phyloP scores from a whole-genome alignment of 306 rosid species.

The Pyrus pyrifolia region DNA sequence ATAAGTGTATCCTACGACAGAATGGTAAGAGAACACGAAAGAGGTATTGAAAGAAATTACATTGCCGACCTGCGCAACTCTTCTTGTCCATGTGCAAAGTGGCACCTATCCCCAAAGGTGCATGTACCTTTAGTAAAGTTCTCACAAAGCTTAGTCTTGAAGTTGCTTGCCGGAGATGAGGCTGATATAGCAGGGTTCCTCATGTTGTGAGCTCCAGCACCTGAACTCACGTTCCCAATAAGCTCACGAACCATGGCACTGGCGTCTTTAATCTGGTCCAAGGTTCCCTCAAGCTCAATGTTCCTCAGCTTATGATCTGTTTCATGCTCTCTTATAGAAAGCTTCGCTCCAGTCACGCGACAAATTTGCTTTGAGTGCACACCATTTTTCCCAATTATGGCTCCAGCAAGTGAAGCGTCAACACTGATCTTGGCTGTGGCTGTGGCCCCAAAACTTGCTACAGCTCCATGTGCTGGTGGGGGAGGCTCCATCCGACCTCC shows the following conservation, averaged over 20 bases:
- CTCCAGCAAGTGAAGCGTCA: conserved; percentile 75
- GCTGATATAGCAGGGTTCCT: conserved; percentile 20
- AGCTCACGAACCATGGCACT: conserved; percentile 84
- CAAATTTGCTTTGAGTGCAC: conserved; percentile 75
- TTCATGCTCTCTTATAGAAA: conserved; percentile 70
- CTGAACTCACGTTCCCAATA: conserved; percentile 51
- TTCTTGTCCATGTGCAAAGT: conserved; percentile 73
- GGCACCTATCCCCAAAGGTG: conserved; percentile 85
- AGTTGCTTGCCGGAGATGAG: conserved; percentile 35
- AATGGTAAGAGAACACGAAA: background rate
- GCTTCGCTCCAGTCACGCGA: conserved; percentile 75
- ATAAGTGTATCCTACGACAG: conserved; percentile 4
- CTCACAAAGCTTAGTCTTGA: conserved; percentile 77
- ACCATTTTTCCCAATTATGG: conserved; percentile 80
- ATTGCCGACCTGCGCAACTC: conserved; percentile 59
- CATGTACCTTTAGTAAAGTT: conserved; percentile 64
- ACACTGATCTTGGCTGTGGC: conserved; percentile 81
- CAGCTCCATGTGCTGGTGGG: conserved; percentile 41
- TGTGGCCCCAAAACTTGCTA: conserved; percentile 66
- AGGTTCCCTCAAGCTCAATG: conserved; percentile 82
- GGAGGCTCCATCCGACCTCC: conserved; percentile 49
- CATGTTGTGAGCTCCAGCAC: conserved; percentile 40
- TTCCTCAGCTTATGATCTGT: conserved; percentile 59
- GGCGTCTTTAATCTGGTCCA: conserved; percentile 72
- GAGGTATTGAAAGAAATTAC: conserved; percentile 2